Evolutionary conservation across 805 yeast genomes (phyloP).

Genomic region (Starmerella sirachaensis): DNA sequence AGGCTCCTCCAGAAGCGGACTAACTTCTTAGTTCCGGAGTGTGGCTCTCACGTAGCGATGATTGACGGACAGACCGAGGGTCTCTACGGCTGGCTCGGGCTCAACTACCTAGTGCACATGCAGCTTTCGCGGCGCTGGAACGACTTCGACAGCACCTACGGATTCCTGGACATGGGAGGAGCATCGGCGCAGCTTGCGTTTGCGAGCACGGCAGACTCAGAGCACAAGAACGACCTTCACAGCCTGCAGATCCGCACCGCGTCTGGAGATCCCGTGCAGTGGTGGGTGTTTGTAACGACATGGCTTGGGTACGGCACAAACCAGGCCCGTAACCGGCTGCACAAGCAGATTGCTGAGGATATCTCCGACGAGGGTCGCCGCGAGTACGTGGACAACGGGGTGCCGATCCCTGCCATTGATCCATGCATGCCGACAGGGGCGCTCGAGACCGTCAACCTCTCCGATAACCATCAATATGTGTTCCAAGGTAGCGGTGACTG

Average conservation of each 20-base stretch:
- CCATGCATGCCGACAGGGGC: slow-evolving; percentile 72
- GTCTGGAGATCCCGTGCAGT: slow-evolving; percentile 58
- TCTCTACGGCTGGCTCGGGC: slow-evolving; percentile 85
- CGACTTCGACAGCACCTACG: slow-evolving; percentile 38
- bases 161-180: slow-evolving; percentile 99
- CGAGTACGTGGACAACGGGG: slow-evolving; percentile 4
- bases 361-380: slow-evolving; percentile 6
- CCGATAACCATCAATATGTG: slow-evolving; percentile 22
- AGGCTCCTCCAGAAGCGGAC: slow-evolving; percentile 40
- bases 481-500: slow-evolving; percentile 71
- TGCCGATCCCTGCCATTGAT: slow-evolving; percentile 37
- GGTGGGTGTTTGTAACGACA: slow-evolving; percentile 86
- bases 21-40: slow-evolving; percentile 43
- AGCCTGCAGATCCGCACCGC: slow-evolving; percentile 51
- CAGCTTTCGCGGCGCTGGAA: slow-evolving; percentile 35
- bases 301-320: slow-evolving; percentile 99
- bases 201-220: slow-evolving; percentile 47
- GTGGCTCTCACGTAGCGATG: slow-evolving; percentile 62
- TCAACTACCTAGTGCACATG: slow-evolving; percentile 57
- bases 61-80: slow-evolving; percentile 96
- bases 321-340: slow-evolving; percentile 69
- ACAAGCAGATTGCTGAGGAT: slow-evolving; percentile 32
- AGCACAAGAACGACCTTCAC: slow-evolving; percentile 54
- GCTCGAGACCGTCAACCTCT: slow-evolving; percentile 7
- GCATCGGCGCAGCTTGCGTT: slow-evolving; percentile 95